Evolutionary conservation across 345 rosid genomes (phyloP).

Genomic region (Noccaea bulbosa): DNA sequence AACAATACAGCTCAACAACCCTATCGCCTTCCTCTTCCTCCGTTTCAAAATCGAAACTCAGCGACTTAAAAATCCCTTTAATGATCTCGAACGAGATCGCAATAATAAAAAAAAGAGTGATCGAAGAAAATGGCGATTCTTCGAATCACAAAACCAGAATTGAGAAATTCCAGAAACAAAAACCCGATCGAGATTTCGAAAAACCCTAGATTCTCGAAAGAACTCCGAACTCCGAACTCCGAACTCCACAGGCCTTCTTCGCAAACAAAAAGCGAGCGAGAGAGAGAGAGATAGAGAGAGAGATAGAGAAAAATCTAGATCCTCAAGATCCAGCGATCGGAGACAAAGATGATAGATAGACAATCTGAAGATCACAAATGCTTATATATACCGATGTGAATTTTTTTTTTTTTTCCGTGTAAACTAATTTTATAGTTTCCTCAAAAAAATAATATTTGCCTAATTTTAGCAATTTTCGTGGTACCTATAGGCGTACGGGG

Average conservation of each 20-base stretch:
- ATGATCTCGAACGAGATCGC: conserved; percentile 32
- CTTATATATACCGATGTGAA: neutral
- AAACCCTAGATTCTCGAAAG: conserved; percentile 35
- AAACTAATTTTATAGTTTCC: conserved; percentile 22
- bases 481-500: conserved; percentile 43
- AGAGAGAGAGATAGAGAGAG: neutral
- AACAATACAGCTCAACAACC: conserved; percentile 32
- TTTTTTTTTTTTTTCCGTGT: conserved; percentile 11
- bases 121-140: conserved; percentile 38
- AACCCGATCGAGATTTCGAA: conserved; percentile 21
- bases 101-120: conserved; percentile 4
- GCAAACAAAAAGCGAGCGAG: neutral
- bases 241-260: conserved; percentile 8
- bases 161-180: conserved; percentile 24
- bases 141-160: conserved; percentile 13
- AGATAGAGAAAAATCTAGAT: conserved; percentile 37
- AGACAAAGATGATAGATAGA: conserved; percentile 11
- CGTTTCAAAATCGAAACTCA: neutral
- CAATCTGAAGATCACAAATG: conserved; percentile 18
- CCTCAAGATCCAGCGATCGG: conserved; percentile 38
- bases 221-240: neutral
- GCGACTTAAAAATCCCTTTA: neutral
- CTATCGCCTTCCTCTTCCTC: conserved; percentile 33
- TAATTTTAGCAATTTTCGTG: conserved; percentile 42
- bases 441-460: neutral